These are phyloP conservation scores for Colletotrichum cuscutae DNA, from an alignment of 2,329 filamentous ascomycete genomes.

Conservation along the genomic window DNA sequence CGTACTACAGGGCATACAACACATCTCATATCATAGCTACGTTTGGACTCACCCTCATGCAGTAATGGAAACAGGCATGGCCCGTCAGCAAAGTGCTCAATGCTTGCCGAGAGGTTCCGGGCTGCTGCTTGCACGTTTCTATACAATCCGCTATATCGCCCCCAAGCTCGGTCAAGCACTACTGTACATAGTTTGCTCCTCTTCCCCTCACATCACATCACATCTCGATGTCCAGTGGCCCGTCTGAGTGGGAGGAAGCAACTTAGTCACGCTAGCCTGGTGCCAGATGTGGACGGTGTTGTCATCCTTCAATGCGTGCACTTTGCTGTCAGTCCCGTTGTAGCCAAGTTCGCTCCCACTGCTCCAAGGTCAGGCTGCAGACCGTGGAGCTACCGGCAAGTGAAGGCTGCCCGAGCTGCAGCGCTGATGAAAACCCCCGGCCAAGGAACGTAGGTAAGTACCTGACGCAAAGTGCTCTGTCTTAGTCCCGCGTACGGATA, in stretches of 20 bases:
- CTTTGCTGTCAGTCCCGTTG: slow-evolving; percentile 10
- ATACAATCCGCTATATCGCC: background rate
- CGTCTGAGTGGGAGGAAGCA: background rate
- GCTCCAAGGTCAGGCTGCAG: slow-evolving; percentile 1
- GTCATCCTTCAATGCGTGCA: slow-evolving; percentile 4
- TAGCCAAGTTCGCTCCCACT: background rate
- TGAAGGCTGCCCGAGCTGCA: background rate
- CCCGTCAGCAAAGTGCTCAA: background rate
- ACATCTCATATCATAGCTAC: background rate
- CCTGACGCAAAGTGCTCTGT: background rate
- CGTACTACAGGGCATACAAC: background rate
- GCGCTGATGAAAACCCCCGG: background rate
- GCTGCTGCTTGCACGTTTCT: background rate
- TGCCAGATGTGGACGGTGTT: background rate
- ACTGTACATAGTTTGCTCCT: background rate
- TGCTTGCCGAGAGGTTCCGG: background rate
- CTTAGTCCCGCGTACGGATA: background rate
- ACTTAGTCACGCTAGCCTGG: background rate
- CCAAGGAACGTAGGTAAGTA: background rate
- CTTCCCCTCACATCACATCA: too few species aligned
- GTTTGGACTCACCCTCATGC: background rate
- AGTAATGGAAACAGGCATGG: background rate
- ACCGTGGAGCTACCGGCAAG: background rate
- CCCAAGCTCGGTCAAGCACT: background rate
- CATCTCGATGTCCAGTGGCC: too few species aligned